Base-by-base conservation (phyloP, 1,139 yeast genomes). In the Yamadazyma sp. region DNA sequence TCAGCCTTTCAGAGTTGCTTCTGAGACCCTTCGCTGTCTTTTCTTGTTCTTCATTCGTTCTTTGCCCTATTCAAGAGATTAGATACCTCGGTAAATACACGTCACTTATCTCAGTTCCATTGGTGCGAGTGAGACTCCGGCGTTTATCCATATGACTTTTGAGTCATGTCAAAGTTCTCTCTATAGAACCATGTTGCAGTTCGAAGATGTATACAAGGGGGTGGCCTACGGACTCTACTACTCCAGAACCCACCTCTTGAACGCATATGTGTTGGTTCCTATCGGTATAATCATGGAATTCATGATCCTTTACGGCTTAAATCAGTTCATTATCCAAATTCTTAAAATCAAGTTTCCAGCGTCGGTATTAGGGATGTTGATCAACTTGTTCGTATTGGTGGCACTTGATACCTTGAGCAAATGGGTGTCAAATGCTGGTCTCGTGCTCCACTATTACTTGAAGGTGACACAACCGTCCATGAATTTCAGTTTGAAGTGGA, bases 401-500 rank as follows among this genome's bases (percentile, higher is more conserved):
- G 44, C 64, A 3, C 48, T 70, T 28, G 62, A 57, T 39, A 40
- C 47, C 2, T 28, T 62, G 5, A 42, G 61, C 4, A 51, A 44
- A 21, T 32, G 44, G 27, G 38, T 37, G 10, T n/a, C 22, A 7
- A 17, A 33, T 6, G 22, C 44, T 21, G 40, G 41, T 8, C 35
- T 27, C 57, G 48, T 58, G 13, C 67, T 76, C 3, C 61, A 68
- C n/a, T 55, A 57, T 26, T 59, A 79, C 30, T 63, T 83, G 35
- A 58, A 57, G 27, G 50, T 77, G 16, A 65, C 82, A 38, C 80
- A 80, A 39, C 76, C 86, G 1, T 82, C 86, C 1, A 77, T 80
- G 64, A 84, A 85, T 39, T 85, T 85, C 54, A 67, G 83, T 2
- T 64, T 86, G 41, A 70, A 83, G 40, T 86, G 92, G 92, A 86